phyloP scores from a whole-genome alignment of 345 rosid genomes.

The Eucalyptus virginea region DNA sequence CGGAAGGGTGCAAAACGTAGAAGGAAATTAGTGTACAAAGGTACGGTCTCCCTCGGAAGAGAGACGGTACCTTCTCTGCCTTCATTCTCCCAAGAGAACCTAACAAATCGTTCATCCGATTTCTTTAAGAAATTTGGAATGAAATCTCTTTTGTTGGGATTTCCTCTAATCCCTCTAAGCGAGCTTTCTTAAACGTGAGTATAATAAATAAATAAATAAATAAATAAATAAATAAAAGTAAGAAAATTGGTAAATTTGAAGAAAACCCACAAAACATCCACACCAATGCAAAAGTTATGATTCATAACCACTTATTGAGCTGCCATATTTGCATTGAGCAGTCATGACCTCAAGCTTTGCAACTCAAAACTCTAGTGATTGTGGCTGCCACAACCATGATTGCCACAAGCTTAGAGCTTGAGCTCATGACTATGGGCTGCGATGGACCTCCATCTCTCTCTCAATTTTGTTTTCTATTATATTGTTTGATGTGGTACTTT shows the following conservation, averaged over 20 bases:
- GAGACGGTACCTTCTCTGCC: not conserved
- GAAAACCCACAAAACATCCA: not conserved
- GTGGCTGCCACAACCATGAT: not conserved
- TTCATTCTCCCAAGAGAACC: not conserved
- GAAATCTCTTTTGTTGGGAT: not conserved
- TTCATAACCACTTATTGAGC: too few relatives aligned
- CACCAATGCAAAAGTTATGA: not conserved
- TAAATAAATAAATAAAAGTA: not conserved
- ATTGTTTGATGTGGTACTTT: not conserved
- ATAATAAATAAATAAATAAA: not conserved
- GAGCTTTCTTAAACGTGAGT: not conserved
- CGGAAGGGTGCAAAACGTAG: not conserved
- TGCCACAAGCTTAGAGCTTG: not conserved
- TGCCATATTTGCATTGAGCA: not conserved
- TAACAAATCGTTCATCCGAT: not conserved
- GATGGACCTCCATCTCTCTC: not conserved
- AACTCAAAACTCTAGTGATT: not conserved
- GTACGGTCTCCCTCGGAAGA: not conserved
- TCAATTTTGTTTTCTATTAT: not conserved
- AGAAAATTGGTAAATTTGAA: not conserved
- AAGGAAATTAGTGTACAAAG: not conserved
- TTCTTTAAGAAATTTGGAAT: not conserved
- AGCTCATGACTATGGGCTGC: rapidly evolving
- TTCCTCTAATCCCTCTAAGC: not conserved
- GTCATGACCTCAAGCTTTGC: not conserved